A percentile compares a stretch with the other conserved stretches of the same genome.
phyloP scores from a whole-genome alignment of 2,329 filamentous ascomycete species.

The Zasmidium angulare region DNA sequence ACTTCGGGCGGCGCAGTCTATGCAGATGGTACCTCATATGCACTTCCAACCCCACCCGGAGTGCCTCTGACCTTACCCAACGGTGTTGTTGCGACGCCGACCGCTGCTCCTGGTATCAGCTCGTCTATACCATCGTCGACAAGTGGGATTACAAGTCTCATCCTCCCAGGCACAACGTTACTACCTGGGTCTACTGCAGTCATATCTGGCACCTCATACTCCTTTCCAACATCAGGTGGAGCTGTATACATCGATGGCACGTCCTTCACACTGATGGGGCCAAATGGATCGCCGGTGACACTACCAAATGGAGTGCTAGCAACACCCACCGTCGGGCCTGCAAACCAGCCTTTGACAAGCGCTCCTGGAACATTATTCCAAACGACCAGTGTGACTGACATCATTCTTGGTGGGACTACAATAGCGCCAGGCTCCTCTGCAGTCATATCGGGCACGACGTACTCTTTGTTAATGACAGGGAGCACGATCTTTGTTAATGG shows the following conservation, averaged over 20 bases:
- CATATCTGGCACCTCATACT: conserved; percentile 4
- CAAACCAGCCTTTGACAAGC: background rate
- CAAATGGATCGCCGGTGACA: background rate
- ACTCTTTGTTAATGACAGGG: background rate
- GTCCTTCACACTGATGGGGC: background rate
- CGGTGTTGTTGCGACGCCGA: background rate
- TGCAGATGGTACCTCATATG: background rate
- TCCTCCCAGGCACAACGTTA: background rate
- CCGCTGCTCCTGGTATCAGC: background rate
- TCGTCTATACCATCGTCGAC: background rate
- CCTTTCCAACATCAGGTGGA: conserved; percentile 3
- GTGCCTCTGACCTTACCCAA: background rate
- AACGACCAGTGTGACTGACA: background rate
- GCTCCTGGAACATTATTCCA: background rate
- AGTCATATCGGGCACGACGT: background rate
- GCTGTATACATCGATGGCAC: background rate
- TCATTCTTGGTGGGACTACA: background rate
- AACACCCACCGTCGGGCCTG: background rate
- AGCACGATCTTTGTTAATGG: background rate
- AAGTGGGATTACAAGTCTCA: background rate
- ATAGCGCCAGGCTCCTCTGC: background rate
- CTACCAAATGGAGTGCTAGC: background rate
- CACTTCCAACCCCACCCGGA: background rate
- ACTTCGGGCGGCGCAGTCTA: background rate
- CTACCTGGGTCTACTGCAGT: background rate